Conservation (phyloP, 1,284 basidiomycete species). For the Leccinum colubrinum region DNA sequence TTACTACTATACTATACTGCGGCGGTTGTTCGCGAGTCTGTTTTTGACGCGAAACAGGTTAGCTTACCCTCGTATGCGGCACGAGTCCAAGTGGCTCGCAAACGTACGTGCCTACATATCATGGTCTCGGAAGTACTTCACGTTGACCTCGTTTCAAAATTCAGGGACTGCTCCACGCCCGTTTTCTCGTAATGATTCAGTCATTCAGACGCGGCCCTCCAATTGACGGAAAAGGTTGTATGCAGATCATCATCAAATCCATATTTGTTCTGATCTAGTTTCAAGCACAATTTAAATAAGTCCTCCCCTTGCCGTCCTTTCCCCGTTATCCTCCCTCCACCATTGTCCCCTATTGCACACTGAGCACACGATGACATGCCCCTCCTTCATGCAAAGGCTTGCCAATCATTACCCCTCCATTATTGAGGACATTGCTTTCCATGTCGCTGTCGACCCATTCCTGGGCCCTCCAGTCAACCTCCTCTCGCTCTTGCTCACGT, state of each 20-base stretch:
- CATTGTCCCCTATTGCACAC: not conserved
- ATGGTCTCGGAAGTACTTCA: slow-evolving; percentile 12
- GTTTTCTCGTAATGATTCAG: slow-evolving; percentile 32
- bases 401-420: slow-evolving; percentile 25
- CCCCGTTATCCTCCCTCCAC: slow-evolving; percentile 2
- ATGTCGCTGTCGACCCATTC: slow-evolving; percentile 35
- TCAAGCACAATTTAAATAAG: slow-evolving; percentile 31
- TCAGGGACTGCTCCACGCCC: slow-evolving; percentile 29
- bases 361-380: slow-evolving; percentile 1
- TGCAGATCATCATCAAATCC: slow-evolving; percentile 37
- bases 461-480: slow-evolving; percentile 43
- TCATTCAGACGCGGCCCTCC: slow-evolving; percentile 33
- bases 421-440: slow-evolving; percentile 40
- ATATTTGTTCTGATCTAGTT: slow-evolving; percentile 34
- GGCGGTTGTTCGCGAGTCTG: not conserved
- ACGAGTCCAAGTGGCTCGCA: slow-evolving; percentile 9
- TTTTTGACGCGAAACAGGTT: slow-evolving; percentile 13
- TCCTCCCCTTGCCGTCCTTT: slow-evolving; percentile 11
- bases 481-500: slow-evolving; percentile 49
- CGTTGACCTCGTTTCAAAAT: slow-evolving; percentile 25
- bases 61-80: slow-evolving; percentile 4
- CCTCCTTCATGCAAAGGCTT: slow-evolving; percentile 22
- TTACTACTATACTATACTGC: not conserved
- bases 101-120: slow-evolving; percentile 10
- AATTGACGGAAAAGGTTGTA: slow-evolving; percentile 32